phyloP scores from a whole-genome alignment of 176 grass and related monocot species.

The Musa beccarii region DNA sequence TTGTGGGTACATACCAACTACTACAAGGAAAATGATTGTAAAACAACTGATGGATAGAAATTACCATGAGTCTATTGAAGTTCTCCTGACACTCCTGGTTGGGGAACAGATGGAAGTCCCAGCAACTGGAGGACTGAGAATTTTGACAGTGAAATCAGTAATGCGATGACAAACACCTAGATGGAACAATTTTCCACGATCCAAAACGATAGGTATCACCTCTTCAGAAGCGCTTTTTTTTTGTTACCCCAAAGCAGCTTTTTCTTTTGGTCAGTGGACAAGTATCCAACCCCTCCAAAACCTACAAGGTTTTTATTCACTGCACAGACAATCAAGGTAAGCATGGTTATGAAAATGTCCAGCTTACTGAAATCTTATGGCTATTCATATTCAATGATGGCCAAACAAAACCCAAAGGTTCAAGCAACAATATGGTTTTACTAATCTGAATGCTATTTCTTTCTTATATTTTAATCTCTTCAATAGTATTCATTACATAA shows the following conservation, averaged over 20 bases:
- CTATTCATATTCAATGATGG: too few relatives aligned
- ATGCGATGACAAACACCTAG: neutral
- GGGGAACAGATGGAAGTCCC: slow-evolving; percentile 72
- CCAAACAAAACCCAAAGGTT: too few relatives aligned
- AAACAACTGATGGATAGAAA: neutral
- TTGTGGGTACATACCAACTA: too few relatives aligned
- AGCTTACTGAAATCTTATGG: too few relatives aligned
- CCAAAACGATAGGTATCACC: slow-evolving; percentile 29
- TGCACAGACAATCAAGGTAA: neutral
- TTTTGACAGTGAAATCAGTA: slow-evolving; percentile 12
- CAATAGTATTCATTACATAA: too few relatives aligned
- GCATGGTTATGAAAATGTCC: neutral
- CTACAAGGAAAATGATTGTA: neutral
- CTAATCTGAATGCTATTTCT: too few relatives aligned
- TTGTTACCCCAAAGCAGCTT: slow-evolving; percentile 94
- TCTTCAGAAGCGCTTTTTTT: slow-evolving; percentile 52
- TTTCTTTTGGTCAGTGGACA: slow-evolving; percentile 87
- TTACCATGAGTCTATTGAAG: slow-evolving; percentile 99
- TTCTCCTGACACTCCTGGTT: slow-evolving; percentile 83
- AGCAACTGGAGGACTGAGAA: slow-evolving; percentile 49
- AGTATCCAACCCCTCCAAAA: slow-evolving; percentile 37
- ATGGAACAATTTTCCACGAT: neutral
- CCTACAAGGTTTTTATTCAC: slow-evolving; percentile 83
- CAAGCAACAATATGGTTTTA: too few relatives aligned
- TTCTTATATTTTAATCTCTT: too few relatives aligned